Base-by-base conservation (phyloP, 2,329 filamentous ascomycete genomes). In the Exophiala sp. region DNA sequence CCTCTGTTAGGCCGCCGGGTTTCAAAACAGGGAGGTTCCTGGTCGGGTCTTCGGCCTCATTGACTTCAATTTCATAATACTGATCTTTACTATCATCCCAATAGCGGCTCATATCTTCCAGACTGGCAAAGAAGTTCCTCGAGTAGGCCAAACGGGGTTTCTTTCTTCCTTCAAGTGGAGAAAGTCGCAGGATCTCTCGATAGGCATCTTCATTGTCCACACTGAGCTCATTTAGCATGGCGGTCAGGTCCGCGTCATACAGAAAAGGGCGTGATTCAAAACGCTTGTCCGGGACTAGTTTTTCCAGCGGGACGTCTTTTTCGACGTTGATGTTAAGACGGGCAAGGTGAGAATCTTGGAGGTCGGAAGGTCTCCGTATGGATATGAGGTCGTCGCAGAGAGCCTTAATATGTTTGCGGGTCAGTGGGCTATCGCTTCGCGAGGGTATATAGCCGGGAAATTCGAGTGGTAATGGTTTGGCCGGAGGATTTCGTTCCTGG, bases 81-180 rank as follows among this genome's bases (percentile, higher is more conserved):
- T 80, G 65, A 57, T 83, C 80, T 41, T 76, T 61, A 51, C 74
- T 79, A 32, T 69, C 70, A 60, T 83, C 80, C 80, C 80, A 83
- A 60, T 81, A 83, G 55, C 79, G 76, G 13, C 77, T 70, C 72
- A 83, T 72, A 29, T 72, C 73, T 56, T 82, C 77, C 45, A 83
- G 67, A 2, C 72, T 74, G 44, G 73, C 71, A 74, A 76, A 83
- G 63, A 83, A 83, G 48, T 77, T 80, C 45, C 80, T 70, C 51
- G 78, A 73, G 56, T 81, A 75, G 0, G 75, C 73, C 38, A 83
- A 59, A 13, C 75, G 71, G 3, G 77, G 68, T 14, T 73, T 71
- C 46, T 69, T 64, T 11, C 69, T 69, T 3, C 71, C 71, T 22
- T 71, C 67, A 19, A 65, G 66, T 10, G 71, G 70, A 2, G 65